Conservation (phyloP, 2,329 filamentous ascomycete species). For the Colletotrichum endophyticum region DNA sequence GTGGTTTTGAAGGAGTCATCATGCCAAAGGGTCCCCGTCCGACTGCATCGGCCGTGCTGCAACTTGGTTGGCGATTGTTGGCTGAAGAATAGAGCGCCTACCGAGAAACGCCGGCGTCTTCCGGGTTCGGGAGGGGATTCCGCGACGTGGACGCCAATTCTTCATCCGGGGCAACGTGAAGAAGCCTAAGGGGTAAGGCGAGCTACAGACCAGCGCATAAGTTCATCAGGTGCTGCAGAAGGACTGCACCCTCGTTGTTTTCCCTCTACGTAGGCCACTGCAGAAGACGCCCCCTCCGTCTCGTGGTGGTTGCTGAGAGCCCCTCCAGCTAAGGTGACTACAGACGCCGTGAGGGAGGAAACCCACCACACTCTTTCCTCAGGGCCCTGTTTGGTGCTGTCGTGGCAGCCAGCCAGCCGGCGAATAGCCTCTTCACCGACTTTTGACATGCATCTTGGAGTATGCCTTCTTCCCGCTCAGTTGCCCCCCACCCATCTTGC, state of each 20-base stretch:
- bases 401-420: slow-evolving; percentile 16
- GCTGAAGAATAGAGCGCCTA: not conserved
- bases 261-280: not conserved
- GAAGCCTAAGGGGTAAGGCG: not conserved
- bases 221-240: not conserved
- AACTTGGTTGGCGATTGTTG: not conserved
- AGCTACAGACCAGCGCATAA: not conserved
- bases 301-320: not conserved
- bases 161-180: not conserved
- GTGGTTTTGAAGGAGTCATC: not conserved
- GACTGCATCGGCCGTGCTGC: not conserved
- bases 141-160: not conserved
- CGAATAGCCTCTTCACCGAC: slow-evolving; percentile 16
- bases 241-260: not conserved
- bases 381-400: not conserved
- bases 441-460: slow-evolving; percentile 11
- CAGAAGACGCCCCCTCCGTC: not conserved
- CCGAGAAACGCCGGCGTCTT: not conserved
- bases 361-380: not conserved
- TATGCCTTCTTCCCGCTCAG: not conserved
- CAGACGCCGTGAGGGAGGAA: not conserved
- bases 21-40: not conserved
- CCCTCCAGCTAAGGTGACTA: not conserved
- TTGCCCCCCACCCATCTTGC: not conserved
- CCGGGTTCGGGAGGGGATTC: not conserved